A percentile compares a stretch with the other conserved stretches of the same genome.
These are phyloP conservation scores for Lasiosphaeria ovina DNA, from an alignment of 495 filamentous ascomycete genomes.

Conservation along the genomic window DNA sequence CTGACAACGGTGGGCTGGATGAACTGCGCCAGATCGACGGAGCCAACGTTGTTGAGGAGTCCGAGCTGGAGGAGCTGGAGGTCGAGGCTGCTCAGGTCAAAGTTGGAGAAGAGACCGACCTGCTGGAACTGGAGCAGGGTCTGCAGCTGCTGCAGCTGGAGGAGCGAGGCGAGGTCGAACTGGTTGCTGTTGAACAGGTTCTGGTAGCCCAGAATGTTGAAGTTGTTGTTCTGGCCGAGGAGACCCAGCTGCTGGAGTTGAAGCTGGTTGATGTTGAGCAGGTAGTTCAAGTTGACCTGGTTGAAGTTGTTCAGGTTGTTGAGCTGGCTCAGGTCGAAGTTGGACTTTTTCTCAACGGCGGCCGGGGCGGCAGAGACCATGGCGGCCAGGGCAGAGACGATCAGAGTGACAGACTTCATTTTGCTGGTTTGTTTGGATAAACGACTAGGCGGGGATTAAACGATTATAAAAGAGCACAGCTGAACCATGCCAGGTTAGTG, in stretches of 20 bases:
- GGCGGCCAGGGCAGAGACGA: slow-evolving; percentile 41
- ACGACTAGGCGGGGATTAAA: slow-evolving; percentile 32
- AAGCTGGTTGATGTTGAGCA: slow-evolving; percentile 44
- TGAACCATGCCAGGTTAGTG: slow-evolving; percentile 26
- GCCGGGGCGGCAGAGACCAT: slow-evolving; percentile 39
- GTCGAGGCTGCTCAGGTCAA: slow-evolving; percentile 41
- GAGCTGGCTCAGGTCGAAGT: slow-evolving; percentile 37
- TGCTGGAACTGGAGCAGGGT: slow-evolving; percentile 40
- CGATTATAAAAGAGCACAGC: slow-evolving; percentile 49
- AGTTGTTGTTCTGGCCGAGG: slow-evolving; percentile 41
- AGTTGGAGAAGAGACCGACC: slow-evolving; percentile 44
- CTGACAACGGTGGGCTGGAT: slow-evolving; percentile 33
- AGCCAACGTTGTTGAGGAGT: slow-evolving; percentile 37
- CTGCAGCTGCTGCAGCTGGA: slow-evolving; percentile 45
- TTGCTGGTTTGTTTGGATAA: slow-evolving; percentile 29
- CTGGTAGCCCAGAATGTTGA: slow-evolving; percentile 40
- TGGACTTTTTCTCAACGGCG: slow-evolving; percentile 32
- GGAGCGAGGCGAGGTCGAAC: slow-evolving; percentile 40
- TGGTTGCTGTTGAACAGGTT: slow-evolving; percentile 32
- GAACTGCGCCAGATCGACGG: slow-evolving; percentile 39
- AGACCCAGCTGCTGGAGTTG: slow-evolving; percentile 40
- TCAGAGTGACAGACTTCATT: slow-evolving; percentile 45
- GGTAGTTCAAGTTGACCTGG: slow-evolving; percentile 47
- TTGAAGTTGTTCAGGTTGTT: slow-evolving; percentile 40
- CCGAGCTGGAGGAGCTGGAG: slow-evolving; percentile 41